phyloP scores from a whole-genome alignment of 2,329 filamentous ascomycete species.

The Botrytis elliptica region DNA sequence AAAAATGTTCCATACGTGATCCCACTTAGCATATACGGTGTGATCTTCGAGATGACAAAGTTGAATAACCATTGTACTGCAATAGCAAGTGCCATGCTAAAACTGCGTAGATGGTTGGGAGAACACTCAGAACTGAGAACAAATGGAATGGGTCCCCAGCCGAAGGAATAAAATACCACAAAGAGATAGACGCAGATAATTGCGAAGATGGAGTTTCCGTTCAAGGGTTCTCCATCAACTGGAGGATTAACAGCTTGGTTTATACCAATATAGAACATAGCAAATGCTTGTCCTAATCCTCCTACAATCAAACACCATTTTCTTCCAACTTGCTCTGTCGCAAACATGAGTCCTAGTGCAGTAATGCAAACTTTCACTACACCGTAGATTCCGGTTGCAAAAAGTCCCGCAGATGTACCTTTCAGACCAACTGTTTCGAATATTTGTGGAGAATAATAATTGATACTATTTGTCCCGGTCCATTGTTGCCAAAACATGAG shows the following conservation, averaged over 20 bases:
- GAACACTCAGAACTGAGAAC: slow-evolving; percentile 69
- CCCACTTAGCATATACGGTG: slow-evolving; percentile 29
- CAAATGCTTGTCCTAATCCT: slow-evolving; percentile 57
- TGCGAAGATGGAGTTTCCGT: slow-evolving; percentile 52
- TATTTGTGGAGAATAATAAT: slow-evolving; percentile 69
- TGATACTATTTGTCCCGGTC: slow-evolving; percentile 49
- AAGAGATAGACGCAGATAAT: slow-evolving; percentile 70
- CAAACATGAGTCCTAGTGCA: slow-evolving; percentile 61
- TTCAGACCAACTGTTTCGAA: slow-evolving; percentile 62
- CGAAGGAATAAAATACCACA: slow-evolving; percentile 64
- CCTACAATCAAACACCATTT: slow-evolving; percentile 51
- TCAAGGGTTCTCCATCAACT: slow-evolving; percentile 35
- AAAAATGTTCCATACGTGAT: slow-evolving; percentile 33
- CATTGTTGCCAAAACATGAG: slow-evolving; percentile 67
- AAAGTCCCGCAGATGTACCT: slow-evolving; percentile 59
- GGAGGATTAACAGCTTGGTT: slow-evolving; percentile 52
- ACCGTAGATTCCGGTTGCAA: slow-evolving; percentile 71
- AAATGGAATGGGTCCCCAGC: slow-evolving; percentile 70
- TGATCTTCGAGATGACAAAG: slow-evolving; percentile 58
- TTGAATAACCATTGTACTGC: slow-evolving; percentile 73
- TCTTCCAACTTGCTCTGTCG: slow-evolving; percentile 63
- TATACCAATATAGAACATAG: slow-evolving; percentile 65
- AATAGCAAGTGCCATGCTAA: slow-evolving; percentile 57
- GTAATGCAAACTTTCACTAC: slow-evolving; percentile 67
- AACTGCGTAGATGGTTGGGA: slow-evolving; percentile 50